Evolutionary conservation across 805 yeast genomes (phyloP).

Genomic region (Sungouiella blattae): DNA sequence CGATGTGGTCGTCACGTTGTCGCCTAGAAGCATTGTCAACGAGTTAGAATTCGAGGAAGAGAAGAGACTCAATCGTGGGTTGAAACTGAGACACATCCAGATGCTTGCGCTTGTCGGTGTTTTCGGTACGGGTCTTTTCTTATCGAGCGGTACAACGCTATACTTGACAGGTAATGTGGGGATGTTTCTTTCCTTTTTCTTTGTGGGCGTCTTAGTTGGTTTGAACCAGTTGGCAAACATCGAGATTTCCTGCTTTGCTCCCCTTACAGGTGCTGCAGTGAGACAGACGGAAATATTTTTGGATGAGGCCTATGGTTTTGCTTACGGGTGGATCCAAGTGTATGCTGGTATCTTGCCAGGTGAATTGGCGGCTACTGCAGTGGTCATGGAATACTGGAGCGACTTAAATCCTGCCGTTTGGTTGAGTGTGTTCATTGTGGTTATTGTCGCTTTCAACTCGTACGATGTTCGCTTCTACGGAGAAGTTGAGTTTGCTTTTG

Average conservation of each 20-base stretch:
- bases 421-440: constrained; percentile 19
- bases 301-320: constrained; percentile 46
- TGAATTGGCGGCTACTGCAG: constrained; percentile 33
- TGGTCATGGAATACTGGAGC: constrained; percentile 22
- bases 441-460: constrained; percentile 20
- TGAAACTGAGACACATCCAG: constrained; percentile 2
- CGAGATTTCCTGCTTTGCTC: constrained; percentile 36
- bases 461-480: constrained; percentile 35
- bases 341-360: constrained; percentile 34
- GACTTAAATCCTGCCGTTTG: constrained; percentile 24
- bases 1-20: no score
- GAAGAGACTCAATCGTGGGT: no score
- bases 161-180: constrained; percentile 44
- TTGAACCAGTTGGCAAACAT: constrained; percentile 38
- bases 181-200: constrained; percentile 13
- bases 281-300: constrained; percentile 35
- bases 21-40: no score
- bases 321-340: constrained; percentile 43
- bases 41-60: no score
- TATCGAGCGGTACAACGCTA: constrained; percentile 51
- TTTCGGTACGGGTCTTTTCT: constrained; percentile 52
- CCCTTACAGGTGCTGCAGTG: constrained; percentile 33
- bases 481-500: constrained; percentile 27
- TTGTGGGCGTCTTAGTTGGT: constrained; percentile 30
- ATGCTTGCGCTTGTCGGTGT: constrained; percentile 17